Conservation (phyloP, 345 rosid genomes). For the Clarkia xantiana region DNA sequence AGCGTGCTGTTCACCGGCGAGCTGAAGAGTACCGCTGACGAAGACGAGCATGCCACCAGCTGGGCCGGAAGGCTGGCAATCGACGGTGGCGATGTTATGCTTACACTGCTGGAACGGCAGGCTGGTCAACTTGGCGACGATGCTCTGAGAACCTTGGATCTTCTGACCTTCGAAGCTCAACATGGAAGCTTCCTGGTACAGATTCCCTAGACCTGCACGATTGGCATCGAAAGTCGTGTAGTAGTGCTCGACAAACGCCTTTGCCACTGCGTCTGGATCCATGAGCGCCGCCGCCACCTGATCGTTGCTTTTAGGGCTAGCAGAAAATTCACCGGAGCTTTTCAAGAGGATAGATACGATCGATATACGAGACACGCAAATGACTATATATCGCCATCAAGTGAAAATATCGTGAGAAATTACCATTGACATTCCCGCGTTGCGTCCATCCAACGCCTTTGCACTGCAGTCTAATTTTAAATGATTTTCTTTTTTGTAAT, state of each 20-base stretch:
- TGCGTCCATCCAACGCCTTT: too few species aligned
- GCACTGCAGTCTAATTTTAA: too few species aligned
- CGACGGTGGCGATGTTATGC: constrained; percentile 33
- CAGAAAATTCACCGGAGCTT: too few species aligned
- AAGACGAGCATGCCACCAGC: constrained; percentile 40
- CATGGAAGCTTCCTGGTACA: constrained; percentile 85
- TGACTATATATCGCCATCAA: too few species aligned
- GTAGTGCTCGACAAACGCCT: constrained; percentile 92
- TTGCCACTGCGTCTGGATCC: constrained; percentile 81
- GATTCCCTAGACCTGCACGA: constrained; percentile 44
- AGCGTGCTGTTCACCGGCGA: constrained; percentile 38
- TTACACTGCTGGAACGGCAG: constrained; percentile 58
- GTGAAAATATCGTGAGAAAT: too few species aligned
- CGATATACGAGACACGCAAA: too few species aligned
- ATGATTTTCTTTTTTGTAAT: too few species aligned
- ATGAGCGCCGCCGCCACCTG: constrained; percentile 12
- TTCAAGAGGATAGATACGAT: too few species aligned
- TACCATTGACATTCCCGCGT: too few species aligned
- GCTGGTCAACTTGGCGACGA: constrained; percentile 65
- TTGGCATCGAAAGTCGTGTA: constrained; percentile 72
- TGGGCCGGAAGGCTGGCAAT: constrained; percentile 39
- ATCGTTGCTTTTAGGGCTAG: background rate
- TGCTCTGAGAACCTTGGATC: constrained; percentile 65
- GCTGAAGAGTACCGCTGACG: constrained; percentile 36
- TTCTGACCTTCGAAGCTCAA: constrained; percentile 90